A percentile compares a stretch with the other conserved stretches of the same genome.
These are phyloP conservation scores for Excoecaria agallocha DNA, from an alignment of 345 rosid species.

Conservation along the genomic window DNA sequence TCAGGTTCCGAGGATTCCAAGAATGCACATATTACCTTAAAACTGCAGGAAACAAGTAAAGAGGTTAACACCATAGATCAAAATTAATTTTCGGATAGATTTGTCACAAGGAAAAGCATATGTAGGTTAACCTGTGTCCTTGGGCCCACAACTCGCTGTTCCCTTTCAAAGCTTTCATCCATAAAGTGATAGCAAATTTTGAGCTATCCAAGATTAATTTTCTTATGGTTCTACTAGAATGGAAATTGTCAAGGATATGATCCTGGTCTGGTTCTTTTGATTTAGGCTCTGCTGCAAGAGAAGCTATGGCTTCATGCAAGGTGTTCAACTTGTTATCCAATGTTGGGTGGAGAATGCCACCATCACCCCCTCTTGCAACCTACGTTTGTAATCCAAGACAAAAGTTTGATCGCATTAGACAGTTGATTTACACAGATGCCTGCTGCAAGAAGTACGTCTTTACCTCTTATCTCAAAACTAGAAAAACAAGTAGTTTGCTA, in stretches of 20 bases:
- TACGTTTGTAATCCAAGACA: constrained; percentile 22
- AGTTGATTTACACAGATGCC: background rate
- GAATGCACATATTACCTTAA: constrained; percentile 69
- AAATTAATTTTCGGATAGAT: background rate
- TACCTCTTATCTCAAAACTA: background rate
- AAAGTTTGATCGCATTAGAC: background rate
- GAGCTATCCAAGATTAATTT: constrained; percentile 70
- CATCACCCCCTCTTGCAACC: constrained; percentile 73
- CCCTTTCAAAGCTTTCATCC: constrained; percentile 71
- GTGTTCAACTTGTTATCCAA: constrained; percentile 54
- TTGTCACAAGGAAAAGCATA: background rate
- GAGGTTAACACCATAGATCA: constrained; percentile 6
- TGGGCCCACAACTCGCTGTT: constrained; percentile 61
- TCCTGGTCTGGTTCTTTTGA: constrained; percentile 49
- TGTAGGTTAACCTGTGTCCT: constrained; percentile 75
- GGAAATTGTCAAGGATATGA: constrained; percentile 78
- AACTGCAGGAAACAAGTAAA: constrained; percentile 46
- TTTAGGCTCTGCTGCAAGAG: constrained; percentile 61
- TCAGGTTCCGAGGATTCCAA: constrained; percentile 54
- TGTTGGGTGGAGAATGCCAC: constrained; percentile 55
- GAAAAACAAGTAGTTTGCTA: background rate
- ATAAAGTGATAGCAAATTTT: constrained; percentile 58
- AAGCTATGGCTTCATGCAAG: constrained; percentile 61
- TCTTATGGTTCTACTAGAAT: constrained; percentile 77
- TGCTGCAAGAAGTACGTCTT: no score